Conservation (phyloP, 306 rosid species). For the Hylodesmum podocarpum region DNA sequence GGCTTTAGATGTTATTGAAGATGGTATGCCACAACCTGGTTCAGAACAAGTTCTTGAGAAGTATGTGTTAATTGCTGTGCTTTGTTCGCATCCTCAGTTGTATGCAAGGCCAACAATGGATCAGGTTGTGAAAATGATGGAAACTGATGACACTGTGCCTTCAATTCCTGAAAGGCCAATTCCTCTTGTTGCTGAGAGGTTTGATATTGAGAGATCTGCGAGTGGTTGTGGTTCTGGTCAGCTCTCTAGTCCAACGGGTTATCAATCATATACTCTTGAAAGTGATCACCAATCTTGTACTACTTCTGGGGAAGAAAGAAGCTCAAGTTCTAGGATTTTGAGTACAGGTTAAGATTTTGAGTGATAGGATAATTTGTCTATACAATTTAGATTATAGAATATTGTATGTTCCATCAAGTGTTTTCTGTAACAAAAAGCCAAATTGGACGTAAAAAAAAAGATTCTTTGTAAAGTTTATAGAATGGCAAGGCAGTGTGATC, state of each 20-base stretch:
- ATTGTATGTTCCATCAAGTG: constrained; percentile 25
- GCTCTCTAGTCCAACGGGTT: constrained; percentile 60
- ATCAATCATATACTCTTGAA: constrained; percentile 46
- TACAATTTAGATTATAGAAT: constrained; percentile 31
- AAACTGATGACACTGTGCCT: constrained; percentile 72
- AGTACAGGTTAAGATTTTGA: constrained; percentile 24
- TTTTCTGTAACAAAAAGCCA: constrained; percentile 41
- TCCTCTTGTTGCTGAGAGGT: constrained; percentile 65
- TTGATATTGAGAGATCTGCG: constrained; percentile 70
- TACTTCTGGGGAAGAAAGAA: constrained; percentile 41
- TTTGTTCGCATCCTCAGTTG: constrained; percentile 92
- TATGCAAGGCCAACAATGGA: constrained; percentile 99
- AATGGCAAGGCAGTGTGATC: constrained; percentile 1
- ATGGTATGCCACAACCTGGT: constrained; percentile 62
- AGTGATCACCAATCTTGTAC: constrained; percentile 36
- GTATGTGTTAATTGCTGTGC: constrained; percentile 77
- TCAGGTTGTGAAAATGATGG: constrained; percentile 93
- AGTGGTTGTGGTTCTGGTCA: constrained; percentile 61
- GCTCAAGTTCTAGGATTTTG: constrained; percentile 31
- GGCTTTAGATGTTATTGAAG: constrained; percentile 72
- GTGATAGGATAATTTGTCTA: constrained; percentile 25
- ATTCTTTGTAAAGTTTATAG: constrained; percentile 19
- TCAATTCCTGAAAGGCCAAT: constrained; percentile 78
- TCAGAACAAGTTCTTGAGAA: constrained; percentile 67
- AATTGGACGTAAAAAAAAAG: constrained; percentile 28